Conservation (phyloP, 140 eudicot species). For the Cichorium intybus region DNA sequence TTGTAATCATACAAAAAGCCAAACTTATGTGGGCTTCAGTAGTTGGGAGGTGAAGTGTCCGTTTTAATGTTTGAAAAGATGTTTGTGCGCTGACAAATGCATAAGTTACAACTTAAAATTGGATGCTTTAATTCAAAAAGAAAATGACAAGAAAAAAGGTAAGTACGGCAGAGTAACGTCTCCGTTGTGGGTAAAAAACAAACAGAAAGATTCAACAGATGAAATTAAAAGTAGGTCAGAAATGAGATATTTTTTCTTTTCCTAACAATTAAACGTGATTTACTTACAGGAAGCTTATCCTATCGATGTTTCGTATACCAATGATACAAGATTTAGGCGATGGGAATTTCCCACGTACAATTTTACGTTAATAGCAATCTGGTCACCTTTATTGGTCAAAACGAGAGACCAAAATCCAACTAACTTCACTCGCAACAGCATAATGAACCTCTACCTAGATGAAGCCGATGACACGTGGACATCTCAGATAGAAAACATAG, state of each 20-base stretch:
- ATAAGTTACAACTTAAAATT: constrained; percentile 20
- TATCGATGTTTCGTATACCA: constrained; percentile 21
- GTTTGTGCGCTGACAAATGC: constrained; percentile 15
- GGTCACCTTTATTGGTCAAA: constrained; percentile 53
- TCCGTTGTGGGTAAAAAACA: constrained; percentile 13
- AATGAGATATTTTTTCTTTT: background rate
- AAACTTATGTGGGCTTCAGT: constrained; percentile 20
- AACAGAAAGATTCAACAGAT: constrained; percentile 15
- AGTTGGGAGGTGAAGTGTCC: constrained; percentile 32
- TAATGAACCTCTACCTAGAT: constrained; percentile 48
- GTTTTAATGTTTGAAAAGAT: constrained; percentile 25
- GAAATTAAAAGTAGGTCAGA: constrained; percentile 12
- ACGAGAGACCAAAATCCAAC: constrained; percentile 23
- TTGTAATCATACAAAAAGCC: constrained; percentile 16
- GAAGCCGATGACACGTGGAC: constrained; percentile 53
- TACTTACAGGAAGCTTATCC: constrained; percentile 59
- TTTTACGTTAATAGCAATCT: constrained; percentile 44
- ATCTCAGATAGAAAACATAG: constrained; percentile 35
- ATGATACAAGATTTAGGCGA: constrained; percentile 41
- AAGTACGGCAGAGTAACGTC: constrained; percentile 22
- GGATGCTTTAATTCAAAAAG: constrained; percentile 30
- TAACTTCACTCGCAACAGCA: constrained; percentile 32
- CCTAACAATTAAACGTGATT: background rate
- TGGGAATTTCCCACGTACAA: constrained; percentile 50
- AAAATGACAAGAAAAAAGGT: constrained; percentile 27